Percentiles rank a stretch among this genome's conserved stretches.
phyloP scores from a whole-genome alignment of 306 rosid genomes.

The Crotalaria pallida region DNA sequence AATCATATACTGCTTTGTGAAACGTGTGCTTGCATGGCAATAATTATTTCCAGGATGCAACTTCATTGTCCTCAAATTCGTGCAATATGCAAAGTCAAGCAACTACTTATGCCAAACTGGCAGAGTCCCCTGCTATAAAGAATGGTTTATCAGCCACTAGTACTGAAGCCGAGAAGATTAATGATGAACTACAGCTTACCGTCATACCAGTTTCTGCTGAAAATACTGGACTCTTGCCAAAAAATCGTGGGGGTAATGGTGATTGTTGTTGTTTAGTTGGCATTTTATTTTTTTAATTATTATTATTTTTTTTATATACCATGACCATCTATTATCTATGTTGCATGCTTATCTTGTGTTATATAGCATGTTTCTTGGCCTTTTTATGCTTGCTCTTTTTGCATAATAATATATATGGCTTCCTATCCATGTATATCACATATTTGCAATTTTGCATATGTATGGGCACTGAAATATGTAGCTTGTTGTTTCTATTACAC shows the following conservation, averaged over 20 bases:
- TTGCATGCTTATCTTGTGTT: background rate
- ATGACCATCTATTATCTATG: background rate
- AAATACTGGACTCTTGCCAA: constrained; percentile 60
- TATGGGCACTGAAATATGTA: background rate
- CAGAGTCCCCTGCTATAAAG: constrained; percentile 52
- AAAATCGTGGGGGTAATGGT: constrained; percentile 55
- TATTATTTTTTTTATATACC: background rate
- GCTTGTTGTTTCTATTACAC: background rate
- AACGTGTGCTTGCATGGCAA: constrained; percentile 7
- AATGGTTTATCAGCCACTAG: constrained; percentile 25
- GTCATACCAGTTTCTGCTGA: constrained; percentile 82
- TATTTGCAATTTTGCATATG: background rate
- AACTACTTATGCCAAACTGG: constrained; percentile 62
- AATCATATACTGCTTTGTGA: background rate
- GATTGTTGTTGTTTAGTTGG: constrained; percentile 10
- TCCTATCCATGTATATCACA: background rate
- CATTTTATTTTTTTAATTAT: too few relatives aligned
- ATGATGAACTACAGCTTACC: constrained; percentile 32
- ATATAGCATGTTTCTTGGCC: background rate
- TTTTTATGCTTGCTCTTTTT: background rate
- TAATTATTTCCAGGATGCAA: constrained; percentile 34
- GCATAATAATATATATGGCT: background rate
- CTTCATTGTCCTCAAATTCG: constrained; percentile 26
- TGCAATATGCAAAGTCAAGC: constrained; percentile 64
- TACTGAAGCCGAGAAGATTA: constrained; percentile 25